Conservation (phyloP, 768 basidiomycete species). For the Lactarius vividus region DNA sequence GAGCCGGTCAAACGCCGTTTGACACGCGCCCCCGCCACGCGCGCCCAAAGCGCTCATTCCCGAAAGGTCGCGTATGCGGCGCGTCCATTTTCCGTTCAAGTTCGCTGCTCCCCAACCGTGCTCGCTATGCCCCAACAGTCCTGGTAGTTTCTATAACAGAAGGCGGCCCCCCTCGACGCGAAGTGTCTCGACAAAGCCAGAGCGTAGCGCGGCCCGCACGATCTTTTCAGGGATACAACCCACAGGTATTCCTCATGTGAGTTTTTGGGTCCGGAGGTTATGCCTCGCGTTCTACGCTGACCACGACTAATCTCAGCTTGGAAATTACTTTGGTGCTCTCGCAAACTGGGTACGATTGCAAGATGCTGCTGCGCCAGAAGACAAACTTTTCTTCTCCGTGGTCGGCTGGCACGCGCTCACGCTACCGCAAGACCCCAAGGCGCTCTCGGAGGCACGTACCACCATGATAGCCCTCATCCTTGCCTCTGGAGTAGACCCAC, state of each 20-base stretch:
- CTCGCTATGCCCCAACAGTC: no score
- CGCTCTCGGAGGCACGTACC: constrained; percentile 57
- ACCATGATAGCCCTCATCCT: constrained; percentile 83
- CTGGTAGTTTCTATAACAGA: background rate
- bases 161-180: background rate
- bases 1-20: no score
- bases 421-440: constrained; percentile 76
- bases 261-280: constrained; percentile 25
- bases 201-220: constrained; percentile 35
- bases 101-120: background rate
- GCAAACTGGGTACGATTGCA: constrained; percentile 88
- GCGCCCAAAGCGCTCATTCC: background rate
- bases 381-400: constrained; percentile 77
- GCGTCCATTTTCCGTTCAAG: constrained; percentile 10
- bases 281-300: background rate
- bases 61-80: constrained; percentile 13
- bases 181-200: constrained; percentile 9
- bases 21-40: background rate
- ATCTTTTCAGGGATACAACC: constrained; percentile 94
- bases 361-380: constrained; percentile 50
- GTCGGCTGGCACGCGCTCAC: constrained; percentile 96
- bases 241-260: constrained; percentile 85
- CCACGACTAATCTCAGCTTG: constrained; percentile 52
- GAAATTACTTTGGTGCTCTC: constrained; percentile 90
- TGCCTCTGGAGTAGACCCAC: constrained; percentile 81